Percentiles rank a stretch among this genome's conserved stretches.
These are phyloP conservation scores for Paecilomyces variotii DNA, from an alignment of 2,329 filamentous ascomycete species.

Conservation along the genomic window DNA sequence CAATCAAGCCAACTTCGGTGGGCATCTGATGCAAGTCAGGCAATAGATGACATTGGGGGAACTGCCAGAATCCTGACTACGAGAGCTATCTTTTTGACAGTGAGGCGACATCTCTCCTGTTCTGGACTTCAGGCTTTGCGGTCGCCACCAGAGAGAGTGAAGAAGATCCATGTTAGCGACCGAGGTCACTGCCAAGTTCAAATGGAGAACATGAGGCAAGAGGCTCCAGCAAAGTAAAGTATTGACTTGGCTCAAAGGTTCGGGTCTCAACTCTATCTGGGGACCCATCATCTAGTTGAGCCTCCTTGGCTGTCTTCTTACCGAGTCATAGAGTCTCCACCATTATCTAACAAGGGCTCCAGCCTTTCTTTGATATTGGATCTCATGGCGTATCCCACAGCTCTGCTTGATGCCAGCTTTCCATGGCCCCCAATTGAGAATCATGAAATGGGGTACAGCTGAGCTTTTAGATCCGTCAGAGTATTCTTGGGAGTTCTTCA, in stretches of 20 bases:
- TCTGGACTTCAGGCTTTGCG: too few relatives aligned
- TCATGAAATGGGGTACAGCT: background rate
- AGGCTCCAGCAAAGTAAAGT: background rate
- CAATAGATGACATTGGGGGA: background rate
- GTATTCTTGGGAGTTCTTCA: background rate
- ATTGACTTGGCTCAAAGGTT: background rate
- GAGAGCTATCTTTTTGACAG: background rate
- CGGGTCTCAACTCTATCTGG: background rate
- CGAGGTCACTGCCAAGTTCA: too few relatives aligned
- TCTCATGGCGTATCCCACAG: background rate
- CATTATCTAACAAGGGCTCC: background rate
- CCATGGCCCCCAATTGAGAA: background rate
- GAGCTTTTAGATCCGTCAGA: background rate
- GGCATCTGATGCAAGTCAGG: background rate
- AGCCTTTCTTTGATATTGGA: background rate
- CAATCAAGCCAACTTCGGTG: background rate
- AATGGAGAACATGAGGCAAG: background rate
- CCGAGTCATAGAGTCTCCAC: background rate
- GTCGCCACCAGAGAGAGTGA: background rate
- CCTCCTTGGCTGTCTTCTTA: background rate
- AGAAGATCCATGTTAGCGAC: too few relatives aligned
- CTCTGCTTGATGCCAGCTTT: background rate
- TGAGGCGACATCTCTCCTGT: background rate
- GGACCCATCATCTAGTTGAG: background rate
- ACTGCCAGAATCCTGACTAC: background rate